Conservation (phyloP, 768 basidiomycete species). For the Kockovaella imperatae region DNA sequence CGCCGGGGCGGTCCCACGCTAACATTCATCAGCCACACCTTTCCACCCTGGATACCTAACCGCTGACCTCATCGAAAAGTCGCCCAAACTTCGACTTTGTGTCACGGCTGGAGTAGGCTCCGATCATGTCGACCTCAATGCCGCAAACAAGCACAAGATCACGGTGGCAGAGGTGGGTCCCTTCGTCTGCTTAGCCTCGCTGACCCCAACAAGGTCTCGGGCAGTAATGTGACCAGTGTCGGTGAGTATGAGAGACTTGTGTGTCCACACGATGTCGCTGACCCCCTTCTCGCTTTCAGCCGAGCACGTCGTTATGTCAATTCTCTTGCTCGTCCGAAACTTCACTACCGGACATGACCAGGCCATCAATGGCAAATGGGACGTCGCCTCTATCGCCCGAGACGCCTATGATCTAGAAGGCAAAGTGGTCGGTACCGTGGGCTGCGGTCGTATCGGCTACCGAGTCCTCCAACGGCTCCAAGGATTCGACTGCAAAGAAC, state of each 20-base stretch:
- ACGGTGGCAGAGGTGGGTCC: slow-evolving; percentile 60
- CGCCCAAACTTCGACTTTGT: slow-evolving; percentile 80
- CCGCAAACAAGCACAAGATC: slow-evolving; percentile 68
- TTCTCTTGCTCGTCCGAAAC: slow-evolving; percentile 83
- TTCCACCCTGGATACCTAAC: slow-evolving; percentile 45
- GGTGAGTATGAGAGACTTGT: slow-evolving; percentile 53
- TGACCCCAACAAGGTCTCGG: slow-evolving; percentile 50
- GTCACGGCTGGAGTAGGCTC: slow-evolving; percentile 87
- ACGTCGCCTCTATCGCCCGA: slow-evolving; percentile 72
- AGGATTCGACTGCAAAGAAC: slow-evolving; percentile 82
- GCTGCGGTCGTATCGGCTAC: slow-evolving; percentile 71
- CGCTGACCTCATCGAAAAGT: slow-evolving; percentile 50
- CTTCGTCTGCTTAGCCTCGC: not conserved
- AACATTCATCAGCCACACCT: slow-evolving; percentile 42
- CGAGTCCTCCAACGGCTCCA: slow-evolving; percentile 55
- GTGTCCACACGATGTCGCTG: not conserved
- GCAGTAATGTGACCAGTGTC: slow-evolving; percentile 76
- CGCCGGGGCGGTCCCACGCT: slow-evolving; percentile 21
- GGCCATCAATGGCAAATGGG: slow-evolving; percentile 76
- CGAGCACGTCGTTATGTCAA: slow-evolving; percentile 57
- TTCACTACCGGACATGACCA: slow-evolving; percentile 63
- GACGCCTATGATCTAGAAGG: slow-evolving; percentile 81
- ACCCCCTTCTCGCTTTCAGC: no score
- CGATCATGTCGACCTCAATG: slow-evolving; percentile 67
- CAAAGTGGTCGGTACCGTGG: slow-evolving; percentile 87